Evolutionary conservation across 352 stramenopile species (phyloP).

Genomic region (Aphanomyces invadans): DNA sequence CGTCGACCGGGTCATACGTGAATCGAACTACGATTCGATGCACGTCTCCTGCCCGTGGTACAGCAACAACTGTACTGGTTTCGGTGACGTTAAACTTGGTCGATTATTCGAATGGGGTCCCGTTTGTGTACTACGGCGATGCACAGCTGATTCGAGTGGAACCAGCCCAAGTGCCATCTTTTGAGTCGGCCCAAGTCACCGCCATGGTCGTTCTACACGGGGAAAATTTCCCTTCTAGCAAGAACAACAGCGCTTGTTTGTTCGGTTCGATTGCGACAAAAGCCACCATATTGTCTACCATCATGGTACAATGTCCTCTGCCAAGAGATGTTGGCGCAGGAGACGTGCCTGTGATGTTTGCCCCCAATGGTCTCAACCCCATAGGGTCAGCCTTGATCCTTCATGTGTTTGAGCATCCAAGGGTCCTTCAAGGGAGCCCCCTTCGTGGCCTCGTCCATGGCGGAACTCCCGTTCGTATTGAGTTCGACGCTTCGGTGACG

Average conservation of each 20-base stretch:
- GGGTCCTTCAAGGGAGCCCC: not conserved
- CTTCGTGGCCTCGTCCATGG: not conserved
- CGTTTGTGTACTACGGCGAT: not conserved
- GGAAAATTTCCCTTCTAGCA: not conserved
- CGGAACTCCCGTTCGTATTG: not conserved
- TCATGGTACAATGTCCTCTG: not conserved
- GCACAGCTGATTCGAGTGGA: not conserved
- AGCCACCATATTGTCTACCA: not conserved
- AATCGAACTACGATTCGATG: slow-evolving; percentile 3
- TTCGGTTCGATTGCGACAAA: not conserved
- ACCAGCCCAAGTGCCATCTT: not conserved
- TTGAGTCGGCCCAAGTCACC: not conserved
- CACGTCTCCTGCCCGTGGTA: not conserved
- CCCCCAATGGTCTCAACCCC: not conserved
- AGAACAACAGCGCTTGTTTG: not conserved
- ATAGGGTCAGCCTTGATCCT: not conserved
- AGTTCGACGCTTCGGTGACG: not conserved
- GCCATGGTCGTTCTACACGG: not conserved
- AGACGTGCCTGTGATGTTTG: not conserved
- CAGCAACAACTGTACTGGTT: not conserved
- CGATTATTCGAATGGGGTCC: not conserved
- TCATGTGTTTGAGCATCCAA: not conserved
- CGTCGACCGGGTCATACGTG: not conserved
- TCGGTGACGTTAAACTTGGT: not conserved
- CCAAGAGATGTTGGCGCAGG: not conserved